Conservation (phyloP, 192 early-diverging fungal species). For the Backusella parvicylindrica region DNA sequence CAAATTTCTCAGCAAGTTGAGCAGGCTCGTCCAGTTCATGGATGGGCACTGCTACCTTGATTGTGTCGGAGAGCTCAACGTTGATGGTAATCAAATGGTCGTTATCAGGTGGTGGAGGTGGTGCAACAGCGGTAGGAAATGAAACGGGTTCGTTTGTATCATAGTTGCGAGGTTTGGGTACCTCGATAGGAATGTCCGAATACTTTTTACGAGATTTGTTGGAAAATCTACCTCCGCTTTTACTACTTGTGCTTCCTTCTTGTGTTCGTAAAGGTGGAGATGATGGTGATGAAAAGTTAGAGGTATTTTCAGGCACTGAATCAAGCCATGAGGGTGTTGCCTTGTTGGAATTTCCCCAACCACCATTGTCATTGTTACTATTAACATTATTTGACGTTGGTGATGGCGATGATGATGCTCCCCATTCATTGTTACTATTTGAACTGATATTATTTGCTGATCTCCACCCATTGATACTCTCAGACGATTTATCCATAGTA, state of each 20-base stretch:
- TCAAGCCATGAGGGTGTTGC: neutral
- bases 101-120: neutral
- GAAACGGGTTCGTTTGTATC: neutral
- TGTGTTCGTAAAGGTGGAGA: neutral
- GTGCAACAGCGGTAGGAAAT: neutral
- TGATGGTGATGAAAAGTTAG: neutral
- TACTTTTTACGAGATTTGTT: neutral
- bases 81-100: neutral
- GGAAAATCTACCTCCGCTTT: neutral
- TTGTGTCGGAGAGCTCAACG: neutral
- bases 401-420: too few species aligned
- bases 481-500: neutral
- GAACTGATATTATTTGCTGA: neutral
- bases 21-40: neutral
- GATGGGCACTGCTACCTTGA: neutral
- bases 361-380: neutral
- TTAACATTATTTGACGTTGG: too few species aligned
- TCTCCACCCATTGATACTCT: too few species aligned
- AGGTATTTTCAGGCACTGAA: neutral
- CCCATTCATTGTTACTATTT: neutral
- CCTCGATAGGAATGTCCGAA: neutral
- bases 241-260: neutral
- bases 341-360: neutral
- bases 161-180: constrained; percentile 8
- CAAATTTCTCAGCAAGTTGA: neutral